phyloP scores from a whole-genome alignment of 148 eudicot genomes.

The Hydrangea macrophylla region DNA sequence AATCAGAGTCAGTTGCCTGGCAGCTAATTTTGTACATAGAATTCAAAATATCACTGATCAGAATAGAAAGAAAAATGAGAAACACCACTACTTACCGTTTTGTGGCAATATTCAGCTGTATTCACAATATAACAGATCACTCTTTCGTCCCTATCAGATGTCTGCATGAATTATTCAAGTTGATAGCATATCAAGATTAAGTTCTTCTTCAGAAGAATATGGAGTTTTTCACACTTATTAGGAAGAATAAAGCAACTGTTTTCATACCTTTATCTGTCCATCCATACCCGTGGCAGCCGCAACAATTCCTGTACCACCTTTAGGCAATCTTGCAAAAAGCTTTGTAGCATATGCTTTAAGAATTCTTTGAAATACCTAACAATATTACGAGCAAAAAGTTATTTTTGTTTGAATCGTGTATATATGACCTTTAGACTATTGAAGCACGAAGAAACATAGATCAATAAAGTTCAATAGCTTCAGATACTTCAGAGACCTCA shows the following conservation, averaged over 20 bases:
- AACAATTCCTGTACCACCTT: slow-evolving; percentile 91
- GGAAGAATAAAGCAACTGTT: neutral
- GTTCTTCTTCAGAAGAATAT: neutral
- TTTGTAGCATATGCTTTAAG: slow-evolving; percentile 96
- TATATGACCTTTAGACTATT: neutral
- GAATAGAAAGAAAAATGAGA: slow-evolving; percentile 10
- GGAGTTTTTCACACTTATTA: neutral
- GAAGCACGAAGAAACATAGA: neutral
- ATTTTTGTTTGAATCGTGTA: neutral
- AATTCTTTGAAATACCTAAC: slow-evolving; percentile 82
- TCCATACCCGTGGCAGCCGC: slow-evolving; percentile 99
- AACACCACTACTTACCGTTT: slow-evolving; percentile 68
- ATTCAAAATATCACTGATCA: slow-evolving; percentile 5
- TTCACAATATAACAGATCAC: slow-evolving; percentile 88
- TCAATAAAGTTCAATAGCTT: neutral
- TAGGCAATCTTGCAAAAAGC: slow-evolving; percentile 78
- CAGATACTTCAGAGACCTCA: neutral
- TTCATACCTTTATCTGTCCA: slow-evolving; percentile 87
- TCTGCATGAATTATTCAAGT: slow-evolving; percentile 41
- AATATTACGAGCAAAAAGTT: slow-evolving; percentile 18
- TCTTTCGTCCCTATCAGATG: slow-evolving; percentile 91
- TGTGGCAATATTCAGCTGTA: slow-evolving; percentile 97
- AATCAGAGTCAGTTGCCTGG: neutral
- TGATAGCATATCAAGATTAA: neutral
- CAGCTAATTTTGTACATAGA: neutral